phyloP scores from a whole-genome alignment of 1,284 basidiomycete genomes.

The Phlebopus sp. region DNA sequence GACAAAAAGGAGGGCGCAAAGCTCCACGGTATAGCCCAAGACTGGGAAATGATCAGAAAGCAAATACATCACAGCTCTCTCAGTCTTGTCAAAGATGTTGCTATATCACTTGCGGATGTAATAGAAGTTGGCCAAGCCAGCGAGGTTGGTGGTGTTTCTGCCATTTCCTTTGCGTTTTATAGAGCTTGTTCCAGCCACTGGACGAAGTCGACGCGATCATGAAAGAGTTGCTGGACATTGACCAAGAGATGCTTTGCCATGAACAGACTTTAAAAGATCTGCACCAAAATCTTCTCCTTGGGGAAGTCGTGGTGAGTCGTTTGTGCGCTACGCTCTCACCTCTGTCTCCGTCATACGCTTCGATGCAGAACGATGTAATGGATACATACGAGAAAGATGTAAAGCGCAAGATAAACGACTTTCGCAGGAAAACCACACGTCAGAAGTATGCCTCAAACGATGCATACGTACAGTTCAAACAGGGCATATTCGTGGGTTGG shows the following conservation, averaged over 20 bases:
- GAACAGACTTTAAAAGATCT: slow-evolving; percentile 53
- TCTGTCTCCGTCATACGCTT: not conserved
- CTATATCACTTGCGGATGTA: slow-evolving; percentile 59
- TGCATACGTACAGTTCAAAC: slow-evolving; percentile 62
- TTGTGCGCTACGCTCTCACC: not conserved
- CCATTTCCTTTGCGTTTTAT: slow-evolving; percentile 2
- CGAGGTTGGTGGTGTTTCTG: slow-evolving; percentile 38
- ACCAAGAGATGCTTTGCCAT: slow-evolving; percentile 56
- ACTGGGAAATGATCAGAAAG: slow-evolving; percentile 56
- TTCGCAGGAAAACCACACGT: slow-evolving; percentile 58
- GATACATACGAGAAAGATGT: slow-evolving; percentile 46
- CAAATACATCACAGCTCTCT: slow-evolving; percentile 45
- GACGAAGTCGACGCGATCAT: slow-evolving; percentile 59
- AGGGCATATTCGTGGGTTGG: slow-evolving; percentile 61
- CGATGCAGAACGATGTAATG: slow-evolving; percentile 45
- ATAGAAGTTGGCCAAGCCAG: slow-evolving; percentile 51
- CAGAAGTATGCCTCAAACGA: slow-evolving; percentile 71
- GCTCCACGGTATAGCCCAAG: slow-evolving; percentile 51
- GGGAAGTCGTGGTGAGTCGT: slow-evolving; percentile 55
- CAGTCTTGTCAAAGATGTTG: slow-evolving; percentile 51
- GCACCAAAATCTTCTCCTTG: slow-evolving; percentile 50
- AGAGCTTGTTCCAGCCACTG: slow-evolving; percentile 42
- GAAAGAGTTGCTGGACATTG: slow-evolving; percentile 64
- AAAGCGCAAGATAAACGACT: slow-evolving; percentile 42
- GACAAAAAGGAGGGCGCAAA: slow-evolving; percentile 46